Conservation (phyloP, 2,329 filamentous ascomycete genomes). For the Lithohypha guttulata region DNA sequence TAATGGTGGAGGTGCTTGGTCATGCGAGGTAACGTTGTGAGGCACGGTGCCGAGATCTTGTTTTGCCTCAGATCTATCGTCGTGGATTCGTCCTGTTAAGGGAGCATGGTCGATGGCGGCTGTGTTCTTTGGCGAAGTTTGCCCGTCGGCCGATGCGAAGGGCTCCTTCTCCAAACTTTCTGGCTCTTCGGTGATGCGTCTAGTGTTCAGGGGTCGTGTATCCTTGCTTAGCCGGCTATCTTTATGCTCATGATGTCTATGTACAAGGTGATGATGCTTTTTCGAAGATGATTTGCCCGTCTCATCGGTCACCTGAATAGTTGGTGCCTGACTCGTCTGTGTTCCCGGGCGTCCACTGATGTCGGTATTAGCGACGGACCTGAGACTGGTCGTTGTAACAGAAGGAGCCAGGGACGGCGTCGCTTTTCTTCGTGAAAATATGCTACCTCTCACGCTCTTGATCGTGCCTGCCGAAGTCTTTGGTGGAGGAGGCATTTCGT, state of each 20-base stretch:
- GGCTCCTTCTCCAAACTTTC: neutral
- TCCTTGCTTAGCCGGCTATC: constrained; percentile 21
- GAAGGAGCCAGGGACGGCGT: constrained; percentile 34
- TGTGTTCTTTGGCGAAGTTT: neutral
- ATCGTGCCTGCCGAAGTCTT: constrained; percentile 61
- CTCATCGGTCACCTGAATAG: constrained; percentile 68
- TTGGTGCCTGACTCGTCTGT: constrained; percentile 42
- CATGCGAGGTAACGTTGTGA: constrained; percentile 29
- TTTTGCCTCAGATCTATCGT: constrained; percentile 13
- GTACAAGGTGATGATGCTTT: constrained; percentile 21
- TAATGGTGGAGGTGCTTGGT: constrained; percentile 25
- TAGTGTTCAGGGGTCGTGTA: neutral
- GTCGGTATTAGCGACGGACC: neutral
- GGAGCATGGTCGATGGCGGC: neutral
- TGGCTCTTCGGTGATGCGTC: neutral
- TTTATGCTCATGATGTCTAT: constrained; percentile 24
- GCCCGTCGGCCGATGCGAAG: neutral
- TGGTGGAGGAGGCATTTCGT: constrained; percentile 40
- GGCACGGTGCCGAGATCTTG: constrained; percentile 15
- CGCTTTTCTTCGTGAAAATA: constrained; percentile 57
- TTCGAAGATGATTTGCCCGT: constrained; percentile 27
- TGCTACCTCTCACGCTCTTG: constrained; percentile 60
- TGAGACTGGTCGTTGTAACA: constrained; percentile 13
- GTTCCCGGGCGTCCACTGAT: constrained; percentile 11
- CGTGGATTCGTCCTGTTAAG: constrained; percentile 10